Base-by-base conservation (phyloP, 1,139 yeast species). In the Meyerozyma athensensis region DNA sequence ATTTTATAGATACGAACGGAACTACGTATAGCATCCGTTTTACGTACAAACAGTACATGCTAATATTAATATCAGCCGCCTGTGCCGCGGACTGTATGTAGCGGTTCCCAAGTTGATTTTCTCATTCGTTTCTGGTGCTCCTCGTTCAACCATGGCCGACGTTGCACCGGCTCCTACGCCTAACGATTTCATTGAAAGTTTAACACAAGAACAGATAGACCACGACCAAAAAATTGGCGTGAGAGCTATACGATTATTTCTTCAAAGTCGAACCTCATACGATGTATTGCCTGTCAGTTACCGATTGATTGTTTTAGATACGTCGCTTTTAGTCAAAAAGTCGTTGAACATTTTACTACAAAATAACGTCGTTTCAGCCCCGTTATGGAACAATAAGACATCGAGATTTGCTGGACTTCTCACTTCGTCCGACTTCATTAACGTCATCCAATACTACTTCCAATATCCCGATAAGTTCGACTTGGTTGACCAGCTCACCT, bases 281-380 rank as follows among this genome's bases (percentile, higher is more conserved):
- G 99, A 94, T 55, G 98, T 94, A 21, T 72, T 94, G 37, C 98
- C 99, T 1, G 98, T 94, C 34, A 84, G 95, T 35, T 94, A 92
- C 59, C 74, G 97, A 48, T 73, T 94, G 50, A 86, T 94, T 41
- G 98, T 94, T 34, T 77, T 94, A 50, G 99, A 94, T 58, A 90
- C 97, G 2, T 80, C 96, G 6, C 68, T 94, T 38, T 68, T 89
- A 42, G 96, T 94, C 34, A 92, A 92, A 61, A 87, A 92, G 55
- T 86, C 97, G 7, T 72, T 94, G 54, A 89, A 89, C 46, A 90
- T 94, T 30, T 68, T 94, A 46, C 69, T 92, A 39, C 98, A 94
- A 56, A 94, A 94, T 59, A 86, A 87, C 55, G 87, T 94, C 52
- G 97, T 94, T 22, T 83, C 95, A 36, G 98, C 98, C 3, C 98